phyloP scores from a whole-genome alignment of 768 basidiomycete species.

The Dacryopinax spathularia region DNA sequence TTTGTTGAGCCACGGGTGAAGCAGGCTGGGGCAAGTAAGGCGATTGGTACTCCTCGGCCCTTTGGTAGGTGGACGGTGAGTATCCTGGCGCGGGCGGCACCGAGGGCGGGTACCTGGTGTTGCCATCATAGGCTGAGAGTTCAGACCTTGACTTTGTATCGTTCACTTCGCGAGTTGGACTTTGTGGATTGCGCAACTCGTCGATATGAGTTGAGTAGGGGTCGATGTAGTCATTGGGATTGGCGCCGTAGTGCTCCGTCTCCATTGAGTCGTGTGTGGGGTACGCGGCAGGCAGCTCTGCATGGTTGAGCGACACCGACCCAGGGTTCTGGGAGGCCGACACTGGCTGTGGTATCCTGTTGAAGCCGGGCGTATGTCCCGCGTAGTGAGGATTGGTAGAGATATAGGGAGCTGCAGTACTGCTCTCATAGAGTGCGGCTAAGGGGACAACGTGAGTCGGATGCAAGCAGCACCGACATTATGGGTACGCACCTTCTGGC shows the following conservation, averaged over 20 bases:
- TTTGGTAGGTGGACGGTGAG: not conserved
- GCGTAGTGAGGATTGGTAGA: no score
- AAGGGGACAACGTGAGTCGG: no score
- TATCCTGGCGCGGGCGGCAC: not conserved
- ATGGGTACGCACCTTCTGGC: no score
- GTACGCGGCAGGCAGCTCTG: not conserved
- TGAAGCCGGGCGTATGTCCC: no score
- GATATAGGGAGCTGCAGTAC: no score
- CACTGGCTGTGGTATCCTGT: no score
- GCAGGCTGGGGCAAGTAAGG: not conserved
- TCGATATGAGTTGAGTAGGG: not conserved
- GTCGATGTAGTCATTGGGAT: not conserved
- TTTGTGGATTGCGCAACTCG: not conserved
- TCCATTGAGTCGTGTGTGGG: not conserved
- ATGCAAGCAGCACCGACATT: no score
- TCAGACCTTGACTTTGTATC: not conserved
- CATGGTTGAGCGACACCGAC: not conserved
- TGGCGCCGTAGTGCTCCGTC: not conserved
- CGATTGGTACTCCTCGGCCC: not conserved
- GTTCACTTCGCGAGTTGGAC: not conserved
- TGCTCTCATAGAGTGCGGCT: no score
- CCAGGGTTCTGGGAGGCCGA: no score
- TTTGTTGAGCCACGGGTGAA: no score
- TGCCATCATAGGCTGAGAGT: not conserved
- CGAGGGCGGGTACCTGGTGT: no score